Evolutionary conservation across 208 protist species (phyloP).

Genomic region (Trypanosoma rangeli): DNA sequence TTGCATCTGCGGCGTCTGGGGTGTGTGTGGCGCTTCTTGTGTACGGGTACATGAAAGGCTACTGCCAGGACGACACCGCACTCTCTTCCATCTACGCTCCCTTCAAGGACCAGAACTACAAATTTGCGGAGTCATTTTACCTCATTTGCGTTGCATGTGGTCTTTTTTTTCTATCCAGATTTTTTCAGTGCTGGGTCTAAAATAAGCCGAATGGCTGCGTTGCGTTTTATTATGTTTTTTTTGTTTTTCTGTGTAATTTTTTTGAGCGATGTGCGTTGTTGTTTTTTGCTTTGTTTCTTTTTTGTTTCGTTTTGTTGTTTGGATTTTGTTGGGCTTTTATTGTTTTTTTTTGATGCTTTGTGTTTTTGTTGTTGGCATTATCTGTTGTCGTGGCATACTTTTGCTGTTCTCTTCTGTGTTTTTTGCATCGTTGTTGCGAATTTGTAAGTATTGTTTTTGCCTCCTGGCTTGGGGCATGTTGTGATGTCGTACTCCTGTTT

Average conservation of each 20-base stretch:
- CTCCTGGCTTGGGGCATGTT: no score
- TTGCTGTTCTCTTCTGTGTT: background rate
- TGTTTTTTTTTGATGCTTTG: background rate
- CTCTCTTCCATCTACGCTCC: background rate
- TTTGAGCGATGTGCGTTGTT: background rate
- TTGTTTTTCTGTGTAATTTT: background rate
- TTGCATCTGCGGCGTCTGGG: background rate
- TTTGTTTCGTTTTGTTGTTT: background rate
- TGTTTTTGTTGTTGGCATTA: background rate
- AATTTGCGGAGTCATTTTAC: constrained; percentile 7
- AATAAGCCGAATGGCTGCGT: background rate
- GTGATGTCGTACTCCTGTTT: no score
- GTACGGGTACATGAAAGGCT: constrained; percentile 19
- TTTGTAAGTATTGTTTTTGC: no score
- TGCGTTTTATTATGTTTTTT: background rate
- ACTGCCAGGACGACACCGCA: constrained; percentile 3
- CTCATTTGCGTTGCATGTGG: constrained; percentile 10
- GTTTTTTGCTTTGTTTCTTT: background rate
- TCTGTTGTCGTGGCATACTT: background rate
- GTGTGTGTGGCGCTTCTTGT: constrained; percentile 14
- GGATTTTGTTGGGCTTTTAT: background rate
- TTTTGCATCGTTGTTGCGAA: background rate
- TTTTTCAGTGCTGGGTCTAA: constrained; percentile 11
- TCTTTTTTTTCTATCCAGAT: constrained; percentile 7
- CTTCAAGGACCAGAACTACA: constrained; percentile 15